Percentiles rank a stretch among this genome's conserved stretches.
Evolutionary conservation across 1,284 basidiomycete genomes (phyloP).

Genomic region (Boletus smithii): DNA sequence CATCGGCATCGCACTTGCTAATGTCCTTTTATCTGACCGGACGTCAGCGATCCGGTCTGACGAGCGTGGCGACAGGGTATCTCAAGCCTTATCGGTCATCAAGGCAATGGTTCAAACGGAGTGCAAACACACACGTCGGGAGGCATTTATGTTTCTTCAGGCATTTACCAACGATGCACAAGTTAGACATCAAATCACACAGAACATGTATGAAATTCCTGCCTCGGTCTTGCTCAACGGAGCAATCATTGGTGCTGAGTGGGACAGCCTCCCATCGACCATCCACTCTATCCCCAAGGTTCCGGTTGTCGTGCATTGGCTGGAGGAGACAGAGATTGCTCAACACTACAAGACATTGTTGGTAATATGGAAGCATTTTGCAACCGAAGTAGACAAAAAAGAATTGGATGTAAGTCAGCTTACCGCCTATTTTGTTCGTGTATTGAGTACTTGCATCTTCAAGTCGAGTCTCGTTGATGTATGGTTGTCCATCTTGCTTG

Average conservation of each 20-base stretch:
- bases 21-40: conserved; percentile 35
- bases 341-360: conserved; percentile 44
- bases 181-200: conserved; percentile 12
- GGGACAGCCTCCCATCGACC: conserved; percentile 19
- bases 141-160: conserved; percentile 41
- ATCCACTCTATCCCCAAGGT: conserved; percentile 26
- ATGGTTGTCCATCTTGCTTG: conserved; percentile 56
- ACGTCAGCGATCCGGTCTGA: neutral
- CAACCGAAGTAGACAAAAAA: conserved; percentile 15
- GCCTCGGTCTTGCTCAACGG: conserved; percentile 32
- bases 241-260: conserved; percentile 22
- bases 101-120: conserved; percentile 37
- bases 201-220: conserved; percentile 22
- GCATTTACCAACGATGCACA: conserved; percentile 34
- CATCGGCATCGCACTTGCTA: conserved; percentile 39
- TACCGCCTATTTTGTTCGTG: neutral
- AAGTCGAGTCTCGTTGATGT: conserved; percentile 41
- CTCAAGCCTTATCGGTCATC: conserved; percentile 38
- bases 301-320: conserved; percentile 33
- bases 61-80: conserved; percentile 23
- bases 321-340: conserved; percentile 45
- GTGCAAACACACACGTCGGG: conserved; percentile 29
- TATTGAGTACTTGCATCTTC: conserved; percentile 8
- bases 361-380: conserved; percentile 38
- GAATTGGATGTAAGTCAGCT: conserved; percentile 27